A percentile compares a stretch with the other conserved stretches of the same genome.
These are phyloP conservation scores for Pseudonitzschia multistriata DNA, from an alignment of 108 stramenopile species.

Conservation along the genomic window DNA sequence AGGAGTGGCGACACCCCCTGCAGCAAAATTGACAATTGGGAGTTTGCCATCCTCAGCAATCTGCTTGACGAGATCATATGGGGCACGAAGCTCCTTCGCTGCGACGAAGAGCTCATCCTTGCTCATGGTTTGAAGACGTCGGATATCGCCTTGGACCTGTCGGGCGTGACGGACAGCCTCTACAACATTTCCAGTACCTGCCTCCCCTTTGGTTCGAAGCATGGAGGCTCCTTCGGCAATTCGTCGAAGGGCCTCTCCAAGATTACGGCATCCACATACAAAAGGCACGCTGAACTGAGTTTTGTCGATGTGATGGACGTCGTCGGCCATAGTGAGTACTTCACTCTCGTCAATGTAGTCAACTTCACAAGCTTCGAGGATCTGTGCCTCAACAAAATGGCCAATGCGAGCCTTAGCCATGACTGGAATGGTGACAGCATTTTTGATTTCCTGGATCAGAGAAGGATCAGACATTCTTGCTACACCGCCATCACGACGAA, in stretches of 20 bases:
- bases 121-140: conserved; percentile 78
- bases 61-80: conserved; percentile 90
- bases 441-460: conserved; percentile 98
- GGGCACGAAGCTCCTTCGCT: conserved; percentile 94
- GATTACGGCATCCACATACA: conserved; percentile 98
- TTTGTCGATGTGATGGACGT: conserved; percentile 99
- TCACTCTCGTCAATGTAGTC: conserved; percentile 99
- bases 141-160: conserved; percentile 87
- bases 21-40: conserved; percentile 99
- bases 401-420: conserved; percentile 99
- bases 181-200: conserved; percentile 98
- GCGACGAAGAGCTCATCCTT: conserved; percentile 97
- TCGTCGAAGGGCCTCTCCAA: conserved; percentile 97
- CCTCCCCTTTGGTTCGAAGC: conserved; percentile 99
- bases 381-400: conserved; percentile 99
- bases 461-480: conserved; percentile 98
- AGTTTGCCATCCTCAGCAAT: conserved; percentile 90
- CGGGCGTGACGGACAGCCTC: conserved; percentile 98
- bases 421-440: conserved; percentile 98
- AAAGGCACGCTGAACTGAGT: conserved; percentile 96
- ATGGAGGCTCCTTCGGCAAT: conserved; percentile 98
- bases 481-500: conserved; percentile 97
- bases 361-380: conserved; percentile 95
- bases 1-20: conserved; percentile 98
- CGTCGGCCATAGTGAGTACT: conserved; percentile 99